These are phyloP conservation scores for Orobanche coerulescens DNA, from an alignment of 257 asterid species.

Conservation along the genomic window DNA sequence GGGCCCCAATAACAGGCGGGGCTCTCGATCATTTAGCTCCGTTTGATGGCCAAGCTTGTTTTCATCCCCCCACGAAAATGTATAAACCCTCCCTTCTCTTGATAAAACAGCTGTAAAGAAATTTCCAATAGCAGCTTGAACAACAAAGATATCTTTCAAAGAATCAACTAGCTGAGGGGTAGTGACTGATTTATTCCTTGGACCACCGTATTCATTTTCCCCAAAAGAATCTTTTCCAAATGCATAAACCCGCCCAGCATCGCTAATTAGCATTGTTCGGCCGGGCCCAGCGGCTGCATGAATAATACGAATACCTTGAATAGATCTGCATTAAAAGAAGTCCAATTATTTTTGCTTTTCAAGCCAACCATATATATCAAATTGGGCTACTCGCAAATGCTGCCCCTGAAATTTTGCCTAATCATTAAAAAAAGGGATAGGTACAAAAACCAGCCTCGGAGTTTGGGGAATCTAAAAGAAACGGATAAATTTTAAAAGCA, in stretches of 20 bases:
- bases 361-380: no score
- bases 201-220: conserved; percentile 73
- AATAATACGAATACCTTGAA: conserved; percentile 80
- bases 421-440: no score
- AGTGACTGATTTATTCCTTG: conserved; percentile 58
- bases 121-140: conserved; percentile 95
- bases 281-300: conserved; percentile 96
- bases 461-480: no score
- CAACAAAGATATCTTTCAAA: conserved; percentile 82
- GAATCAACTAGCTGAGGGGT: conserved; percentile 84
- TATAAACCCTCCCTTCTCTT: conserved; percentile 87
- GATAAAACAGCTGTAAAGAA: conserved; percentile 95
- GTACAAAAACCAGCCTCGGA: no score
- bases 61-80: conserved; percentile 97
- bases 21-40: conserved; percentile 70
- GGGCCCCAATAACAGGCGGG: conserved; percentile 72
- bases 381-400: no score
- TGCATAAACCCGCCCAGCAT: conserved; percentile 76
- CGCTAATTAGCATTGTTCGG: conserved; percentile 82
- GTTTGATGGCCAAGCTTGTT: conserved; percentile 89
- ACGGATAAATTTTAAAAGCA: background rate
- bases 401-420: no score
- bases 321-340: conserved; percentile 56
- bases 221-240: conserved; percentile 89
- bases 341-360: conserved; percentile 5